These are phyloP conservation scores for Trypanosoma vivax DNA, from an alignment of 208 protist species.

Conservation along the genomic window DNA sequence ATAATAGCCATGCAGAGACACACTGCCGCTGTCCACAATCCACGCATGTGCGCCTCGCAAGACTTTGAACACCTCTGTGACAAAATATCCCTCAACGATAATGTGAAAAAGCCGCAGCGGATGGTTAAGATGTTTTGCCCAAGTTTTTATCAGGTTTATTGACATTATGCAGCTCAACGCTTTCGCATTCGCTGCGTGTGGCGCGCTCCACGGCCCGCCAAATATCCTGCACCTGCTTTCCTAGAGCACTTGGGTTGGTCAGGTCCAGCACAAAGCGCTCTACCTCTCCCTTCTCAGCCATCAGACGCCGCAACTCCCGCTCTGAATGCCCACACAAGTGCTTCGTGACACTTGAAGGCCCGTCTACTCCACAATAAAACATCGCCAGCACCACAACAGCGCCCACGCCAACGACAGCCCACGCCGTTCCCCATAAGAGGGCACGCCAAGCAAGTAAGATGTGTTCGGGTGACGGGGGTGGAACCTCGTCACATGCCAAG, in stretches of 20 bases:
- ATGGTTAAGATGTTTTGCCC: no score
- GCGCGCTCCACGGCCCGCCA: conserved; percentile 44
- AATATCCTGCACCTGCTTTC: conserved; percentile 46
- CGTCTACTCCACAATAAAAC: conserved; percentile 46
- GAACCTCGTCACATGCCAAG: conserved; percentile 3
- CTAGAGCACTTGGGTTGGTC: conserved; percentile 33
- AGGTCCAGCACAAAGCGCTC: conserved; percentile 67
- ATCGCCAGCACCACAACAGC: conserved; percentile 36
- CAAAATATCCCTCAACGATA: no score
- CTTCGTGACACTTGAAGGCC: conserved; percentile 27
- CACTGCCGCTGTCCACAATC: no score
- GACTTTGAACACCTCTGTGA: no score
- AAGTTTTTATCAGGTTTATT: not conserved
- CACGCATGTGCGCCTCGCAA: no score
- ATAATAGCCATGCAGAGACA: no score
- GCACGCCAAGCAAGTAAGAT: conserved; percentile 64
- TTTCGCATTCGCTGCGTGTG: not conserved
- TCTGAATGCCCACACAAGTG: conserved; percentile 33
- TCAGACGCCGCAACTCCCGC: conserved; percentile 35
- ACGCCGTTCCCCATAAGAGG: conserved; percentile 63
- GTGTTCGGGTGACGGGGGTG: conserved; percentile 27
- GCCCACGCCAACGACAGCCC: conserved; percentile 43
- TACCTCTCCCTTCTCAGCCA: conserved; percentile 20
- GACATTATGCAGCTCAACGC: not conserved
- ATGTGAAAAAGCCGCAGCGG: no score